A percentile compares a stretch with the other conserved stretches of the same genome.
These are phyloP conservation scores for Colletotrichum chlorophyti DNA, from an alignment of 2,329 filamentous ascomycete species.

Conservation along the genomic window DNA sequence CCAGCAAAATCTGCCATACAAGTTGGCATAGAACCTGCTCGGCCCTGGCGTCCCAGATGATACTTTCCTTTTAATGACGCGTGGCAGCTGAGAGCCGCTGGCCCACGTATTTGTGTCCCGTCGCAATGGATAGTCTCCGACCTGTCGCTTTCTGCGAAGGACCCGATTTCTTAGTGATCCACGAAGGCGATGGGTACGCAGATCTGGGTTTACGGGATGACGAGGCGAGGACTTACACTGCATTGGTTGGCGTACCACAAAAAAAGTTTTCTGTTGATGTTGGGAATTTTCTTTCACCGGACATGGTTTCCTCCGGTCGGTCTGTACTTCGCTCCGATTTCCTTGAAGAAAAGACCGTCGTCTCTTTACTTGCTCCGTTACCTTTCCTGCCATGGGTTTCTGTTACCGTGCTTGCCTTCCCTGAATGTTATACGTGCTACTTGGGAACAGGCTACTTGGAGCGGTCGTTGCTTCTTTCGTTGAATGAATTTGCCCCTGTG, in stretches of 20 bases:
- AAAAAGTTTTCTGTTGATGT: slow-evolving; percentile 37
- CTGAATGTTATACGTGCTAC: too few relatives aligned
- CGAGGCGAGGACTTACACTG: slow-evolving; percentile 56
- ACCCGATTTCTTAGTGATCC: slow-evolving; percentile 38
- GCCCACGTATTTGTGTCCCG: slow-evolving; percentile 41
- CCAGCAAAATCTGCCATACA: slow-evolving; percentile 8
- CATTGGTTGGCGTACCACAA: slow-evolving; percentile 57
- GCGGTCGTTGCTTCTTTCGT: too few relatives aligned
- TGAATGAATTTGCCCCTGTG: too few relatives aligned
- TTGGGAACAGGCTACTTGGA: too few relatives aligned
- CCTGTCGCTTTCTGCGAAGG: slow-evolving; percentile 51
- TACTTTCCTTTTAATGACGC: slow-evolving; percentile 30
- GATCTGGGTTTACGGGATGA: slow-evolving; percentile 53
- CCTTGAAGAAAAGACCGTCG: slow-evolving; percentile 3
- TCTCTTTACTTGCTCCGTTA: slow-evolving; percentile 13
- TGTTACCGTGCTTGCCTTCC: neutral
- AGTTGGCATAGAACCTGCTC: slow-evolving; percentile 11
- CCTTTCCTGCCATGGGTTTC: neutral
- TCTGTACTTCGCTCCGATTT: slow-evolving; percentile 27
- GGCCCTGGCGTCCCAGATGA: slow-evolving; percentile 14
- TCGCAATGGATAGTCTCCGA: slow-evolving; percentile 53
- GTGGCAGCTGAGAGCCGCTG: slow-evolving; percentile 24
- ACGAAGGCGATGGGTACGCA: too few relatives aligned
- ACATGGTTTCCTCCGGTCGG: slow-evolving; percentile 28
- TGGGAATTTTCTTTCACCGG: slow-evolving; percentile 15